Conservation (phyloP, 2,329 filamentous ascomycete genomes). For the Talaromyces marneffei region DNA sequence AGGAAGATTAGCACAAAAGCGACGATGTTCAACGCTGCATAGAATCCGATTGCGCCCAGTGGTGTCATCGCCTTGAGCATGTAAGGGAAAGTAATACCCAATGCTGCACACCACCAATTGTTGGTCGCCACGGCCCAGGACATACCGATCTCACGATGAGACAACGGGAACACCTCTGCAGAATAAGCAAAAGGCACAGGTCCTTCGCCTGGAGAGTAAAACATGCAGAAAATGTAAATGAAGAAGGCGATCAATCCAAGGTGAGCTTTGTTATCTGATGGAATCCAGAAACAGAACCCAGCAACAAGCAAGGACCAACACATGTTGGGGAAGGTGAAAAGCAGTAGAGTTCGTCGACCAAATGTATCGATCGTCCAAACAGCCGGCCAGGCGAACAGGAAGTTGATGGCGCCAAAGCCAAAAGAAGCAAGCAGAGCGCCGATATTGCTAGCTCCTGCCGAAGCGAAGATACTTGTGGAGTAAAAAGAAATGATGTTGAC, state of each 20-base stretch:
- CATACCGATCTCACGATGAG: slow-evolving; percentile 47
- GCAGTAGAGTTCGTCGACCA: slow-evolving; percentile 55
- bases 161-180: slow-evolving; percentile 51
- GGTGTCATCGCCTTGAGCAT: slow-evolving; percentile 41
- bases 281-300: slow-evolving; percentile 54
- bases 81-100: slow-evolving; percentile 41
- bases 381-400: slow-evolving; percentile 58
- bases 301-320: slow-evolving; percentile 60
- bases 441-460: slow-evolving; percentile 53
- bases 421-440: slow-evolving; percentile 58
- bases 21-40: slow-evolving; percentile 50
- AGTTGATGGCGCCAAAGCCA: slow-evolving; percentile 61
- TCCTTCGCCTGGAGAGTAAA: slow-evolving; percentile 61
- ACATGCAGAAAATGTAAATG: slow-evolving; percentile 59
- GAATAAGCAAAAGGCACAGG: slow-evolving; percentile 50
- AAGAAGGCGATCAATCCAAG: slow-evolving; percentile 55
- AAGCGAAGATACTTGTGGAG: slow-evolving; percentile 52
- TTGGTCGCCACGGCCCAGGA: slow-evolving; percentile 32
- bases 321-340: slow-evolving; percentile 65
- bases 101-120: slow-evolving; percentile 39
- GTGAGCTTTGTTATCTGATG: slow-evolving; percentile 37
- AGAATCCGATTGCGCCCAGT: slow-evolving; percentile 53
- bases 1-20: slow-evolving; percentile 56
- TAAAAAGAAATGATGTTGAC: slow-evolving; percentile 74
- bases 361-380: slow-evolving; percentile 63